phyloP scores from a whole-genome alignment of 257 asterid species.

The Solanum lignicaule region DNA sequence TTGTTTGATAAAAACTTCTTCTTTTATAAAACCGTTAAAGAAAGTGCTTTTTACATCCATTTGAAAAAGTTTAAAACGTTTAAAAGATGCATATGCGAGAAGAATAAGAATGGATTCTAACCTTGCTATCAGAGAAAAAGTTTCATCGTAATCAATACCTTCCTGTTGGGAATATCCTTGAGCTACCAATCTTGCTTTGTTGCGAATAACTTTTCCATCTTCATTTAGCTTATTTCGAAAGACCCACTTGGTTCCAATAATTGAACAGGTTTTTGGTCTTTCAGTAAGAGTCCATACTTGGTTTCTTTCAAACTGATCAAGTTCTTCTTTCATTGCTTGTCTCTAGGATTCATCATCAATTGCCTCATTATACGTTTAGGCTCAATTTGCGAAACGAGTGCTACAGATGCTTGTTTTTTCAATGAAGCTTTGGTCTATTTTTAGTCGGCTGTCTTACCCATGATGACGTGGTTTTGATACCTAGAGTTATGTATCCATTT shows the following conservation, averaged over 20 bases:
- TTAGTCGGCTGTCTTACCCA: too few relatives aligned
- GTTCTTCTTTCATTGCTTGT: neutral
- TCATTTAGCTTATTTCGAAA: neutral
- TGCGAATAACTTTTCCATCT: too few relatives aligned
- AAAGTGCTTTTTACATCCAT: too few relatives aligned
- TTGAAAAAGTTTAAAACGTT: too few relatives aligned
- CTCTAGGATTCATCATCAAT: neutral
- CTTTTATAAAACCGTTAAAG: too few relatives aligned
- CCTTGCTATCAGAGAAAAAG: neutral
- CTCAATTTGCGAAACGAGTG: too few relatives aligned
- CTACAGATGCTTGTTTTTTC: accelerated
- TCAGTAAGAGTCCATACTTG: neutral
- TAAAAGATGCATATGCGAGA: neutral
- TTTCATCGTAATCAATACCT: neutral
- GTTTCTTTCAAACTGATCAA: neutral
- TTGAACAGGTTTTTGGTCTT: neutral
- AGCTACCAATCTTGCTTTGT: neutral
- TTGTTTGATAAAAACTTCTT: neutral
- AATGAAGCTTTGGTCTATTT: too few relatives aligned
- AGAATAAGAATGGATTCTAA: too few relatives aligned
- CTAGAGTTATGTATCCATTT: too few relatives aligned
- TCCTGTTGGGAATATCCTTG: neutral
- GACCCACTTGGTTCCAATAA: neutral
- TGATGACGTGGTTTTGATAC: too few relatives aligned
- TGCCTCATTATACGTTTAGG: neutral